Evolutionary conservation across 192 early-diverging fungal genomes (phyloP).

Genomic region (Backusella liffmaniae): DNA sequence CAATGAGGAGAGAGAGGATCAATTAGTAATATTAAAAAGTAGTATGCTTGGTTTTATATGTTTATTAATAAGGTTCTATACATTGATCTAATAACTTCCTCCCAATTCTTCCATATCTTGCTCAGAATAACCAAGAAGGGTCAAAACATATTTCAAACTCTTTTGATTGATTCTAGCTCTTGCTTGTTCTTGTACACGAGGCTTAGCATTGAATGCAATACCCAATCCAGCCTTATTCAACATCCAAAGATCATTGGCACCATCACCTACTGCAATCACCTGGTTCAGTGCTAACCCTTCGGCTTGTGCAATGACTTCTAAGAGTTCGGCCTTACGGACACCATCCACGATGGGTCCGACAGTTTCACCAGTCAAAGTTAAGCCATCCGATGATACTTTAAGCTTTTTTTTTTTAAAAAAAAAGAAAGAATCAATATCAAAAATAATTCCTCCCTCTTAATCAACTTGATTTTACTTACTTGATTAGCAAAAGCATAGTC

Average conservation of each 20-base stretch:
- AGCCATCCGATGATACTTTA: slow-evolving; percentile 81
- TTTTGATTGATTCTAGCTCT: slow-evolving; percentile 88
- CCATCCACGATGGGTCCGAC: slow-evolving; percentile 90
- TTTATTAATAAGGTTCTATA: background rate
- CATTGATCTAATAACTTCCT: background rate
- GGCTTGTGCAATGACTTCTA: slow-evolving; percentile 95
- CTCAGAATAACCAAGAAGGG: slow-evolving; percentile 86
- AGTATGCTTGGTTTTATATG: background rate
- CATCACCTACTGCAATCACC: slow-evolving; percentile 97
- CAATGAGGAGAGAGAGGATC: too few relatives aligned
- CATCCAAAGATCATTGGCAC: slow-evolving; percentile 98
- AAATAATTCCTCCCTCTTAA: background rate
- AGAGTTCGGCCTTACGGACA: slow-evolving; percentile 88
- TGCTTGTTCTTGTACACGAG: slow-evolving; percentile 87
- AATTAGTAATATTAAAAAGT: background rate
- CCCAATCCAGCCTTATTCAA: slow-evolving; percentile 90
- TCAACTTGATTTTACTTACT: slow-evolving; percentile 31
- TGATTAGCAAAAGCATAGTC: slow-evolving; percentile 99
- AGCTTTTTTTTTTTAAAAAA: slow-evolving; percentile 48
- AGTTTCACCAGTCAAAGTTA: slow-evolving; percentile 82
- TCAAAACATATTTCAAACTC: slow-evolving; percentile 86
- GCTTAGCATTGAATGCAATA: slow-evolving; percentile 98
- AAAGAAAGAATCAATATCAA: slow-evolving; percentile 1
- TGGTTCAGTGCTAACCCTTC: slow-evolving; percentile 85
- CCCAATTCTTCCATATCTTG: slow-evolving; percentile 66